Conservation (phyloP, 192 early-diverging fungal genomes). For the Ambispora gerdemannii region DNA sequence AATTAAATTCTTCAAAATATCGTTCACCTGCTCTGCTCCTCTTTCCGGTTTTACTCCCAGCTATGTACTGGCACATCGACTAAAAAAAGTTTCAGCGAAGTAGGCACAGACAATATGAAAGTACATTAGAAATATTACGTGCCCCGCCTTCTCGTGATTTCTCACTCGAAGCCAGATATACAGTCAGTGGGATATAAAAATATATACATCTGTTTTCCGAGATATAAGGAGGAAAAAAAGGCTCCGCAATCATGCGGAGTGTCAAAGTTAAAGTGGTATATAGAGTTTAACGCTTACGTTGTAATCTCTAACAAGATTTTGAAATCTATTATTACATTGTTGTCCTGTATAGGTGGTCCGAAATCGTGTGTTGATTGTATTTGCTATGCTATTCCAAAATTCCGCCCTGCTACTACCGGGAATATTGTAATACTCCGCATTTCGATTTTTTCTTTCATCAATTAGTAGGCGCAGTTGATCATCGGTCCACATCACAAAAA, state of each 20-base stretch:
- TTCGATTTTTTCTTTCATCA: too few species aligned
- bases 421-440: slow-evolving; percentile 12
- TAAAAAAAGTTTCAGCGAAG: too few species aligned
- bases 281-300: slow-evolving; percentile 7
- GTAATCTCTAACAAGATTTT: slow-evolving; percentile 10
- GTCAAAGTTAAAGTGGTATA: slow-evolving; percentile 13
- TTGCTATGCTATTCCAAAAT: too few species aligned
- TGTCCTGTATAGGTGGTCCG: not conserved
- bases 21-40: slow-evolving; percentile 19
- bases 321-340: slow-evolving; percentile 12
- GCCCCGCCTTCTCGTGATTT: too few species aligned
- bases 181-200: too few species aligned
- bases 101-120: slow-evolving; percentile 10
- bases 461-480: too few species aligned
- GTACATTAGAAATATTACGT: slow-evolving; percentile 11
- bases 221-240: too few species aligned
- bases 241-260: too few species aligned
- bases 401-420: slow-evolving; percentile 9
- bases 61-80: slow-evolving; percentile 13
- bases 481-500: not conserved
- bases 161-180: too few species aligned
- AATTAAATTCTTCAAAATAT: slow-evolving; percentile 4
- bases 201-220: too few species aligned
- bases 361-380: too few species aligned
- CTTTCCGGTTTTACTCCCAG: slow-evolving; percentile 15